Evolutionary conservation across 306 rosid species (phyloP).

Genomic region (Myrica gale): DNA sequence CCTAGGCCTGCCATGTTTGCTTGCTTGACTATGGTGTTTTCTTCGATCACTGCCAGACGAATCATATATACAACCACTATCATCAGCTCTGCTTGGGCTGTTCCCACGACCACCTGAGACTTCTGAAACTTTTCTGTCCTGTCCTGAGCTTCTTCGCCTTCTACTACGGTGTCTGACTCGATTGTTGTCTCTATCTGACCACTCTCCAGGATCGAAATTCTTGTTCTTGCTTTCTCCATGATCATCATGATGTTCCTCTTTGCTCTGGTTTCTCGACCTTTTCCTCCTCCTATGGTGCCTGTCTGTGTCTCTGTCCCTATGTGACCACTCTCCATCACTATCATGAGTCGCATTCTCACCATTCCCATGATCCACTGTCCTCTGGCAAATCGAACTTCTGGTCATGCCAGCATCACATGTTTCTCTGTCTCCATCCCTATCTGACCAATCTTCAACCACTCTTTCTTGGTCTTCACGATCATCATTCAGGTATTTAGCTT

Average conservation of each 20-base stretch:
- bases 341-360: constrained; percentile 26
- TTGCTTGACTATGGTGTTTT: constrained; percentile 6
- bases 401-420: constrained; percentile 12
- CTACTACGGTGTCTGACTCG: constrained; percentile 15
- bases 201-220: constrained; percentile 27
- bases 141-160: not conserved
- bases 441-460: constrained; percentile 10
- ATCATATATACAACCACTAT: not conserved
- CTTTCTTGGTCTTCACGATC: constrained; percentile 25
- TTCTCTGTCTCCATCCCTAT: constrained; percentile 16
- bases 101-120: constrained; percentile 6
- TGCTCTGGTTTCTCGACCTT: constrained; percentile 30
- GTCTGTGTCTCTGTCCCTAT: no score
- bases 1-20: not conserved
- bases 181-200: constrained; percentile 21
- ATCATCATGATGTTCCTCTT: constrained; percentile 19
- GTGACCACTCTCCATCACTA: constrained; percentile 1
- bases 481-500: constrained; percentile 1
- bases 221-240: constrained; percentile 19
- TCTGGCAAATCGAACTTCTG: constrained; percentile 14
- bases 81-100: not conserved
- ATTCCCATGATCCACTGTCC: constrained; percentile 19
- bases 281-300: constrained; percentile 32
- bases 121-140: not conserved
- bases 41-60: constrained; percentile 20